Conservation (phyloP, 2,329 filamentous ascomycete species). For the Paecilomyces variotii region DNA sequence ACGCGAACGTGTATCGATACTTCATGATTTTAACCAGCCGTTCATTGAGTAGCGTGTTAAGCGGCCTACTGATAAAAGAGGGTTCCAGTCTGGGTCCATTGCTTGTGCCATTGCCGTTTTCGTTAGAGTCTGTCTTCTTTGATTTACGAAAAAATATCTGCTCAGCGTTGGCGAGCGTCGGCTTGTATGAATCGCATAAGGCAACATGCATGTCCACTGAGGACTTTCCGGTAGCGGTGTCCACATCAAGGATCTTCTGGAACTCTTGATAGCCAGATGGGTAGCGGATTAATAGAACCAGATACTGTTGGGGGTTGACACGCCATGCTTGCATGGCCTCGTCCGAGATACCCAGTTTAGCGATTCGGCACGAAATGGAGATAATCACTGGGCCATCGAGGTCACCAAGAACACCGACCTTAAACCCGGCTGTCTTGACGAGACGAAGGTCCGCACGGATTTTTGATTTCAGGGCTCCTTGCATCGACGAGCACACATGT, state of each 20-base stretch:
- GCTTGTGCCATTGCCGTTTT: not conserved
- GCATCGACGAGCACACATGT: slow-evolving; percentile 2
- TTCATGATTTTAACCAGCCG: slow-evolving; percentile 57
- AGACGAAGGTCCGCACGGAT: slow-evolving; percentile 54
- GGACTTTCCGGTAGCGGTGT: slow-evolving; percentile 26
- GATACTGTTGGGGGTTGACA: slow-evolving; percentile 28
- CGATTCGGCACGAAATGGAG: slow-evolving; percentile 60
- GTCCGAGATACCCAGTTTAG: slow-evolving; percentile 37
- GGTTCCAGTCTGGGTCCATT: slow-evolving; percentile 37
- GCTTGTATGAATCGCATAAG: slow-evolving; percentile 65
- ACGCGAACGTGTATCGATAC: slow-evolving; percentile 43
- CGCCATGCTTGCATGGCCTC: slow-evolving; percentile 10
- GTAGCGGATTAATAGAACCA: slow-evolving; percentile 65
- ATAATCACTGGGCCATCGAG: slow-evolving; percentile 48
- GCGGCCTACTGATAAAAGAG: slow-evolving; percentile 63
- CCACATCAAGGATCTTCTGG: slow-evolving; percentile 43
- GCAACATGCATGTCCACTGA: slow-evolving; percentile 58
- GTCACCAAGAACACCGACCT: slow-evolving; percentile 54
- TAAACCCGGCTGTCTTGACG: slow-evolving; percentile 60
- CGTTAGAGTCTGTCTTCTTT: not conserved
- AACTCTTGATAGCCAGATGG: slow-evolving; percentile 53
- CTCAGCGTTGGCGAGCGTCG: slow-evolving; percentile 48
- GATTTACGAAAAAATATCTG: slow-evolving; percentile 37
- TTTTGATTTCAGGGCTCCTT: slow-evolving; percentile 15
- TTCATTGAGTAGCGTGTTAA: slow-evolving; percentile 60